phyloP scores from a whole-genome alignment of 2,329 filamentous ascomycete species.

The Penicillium sp. region DNA sequence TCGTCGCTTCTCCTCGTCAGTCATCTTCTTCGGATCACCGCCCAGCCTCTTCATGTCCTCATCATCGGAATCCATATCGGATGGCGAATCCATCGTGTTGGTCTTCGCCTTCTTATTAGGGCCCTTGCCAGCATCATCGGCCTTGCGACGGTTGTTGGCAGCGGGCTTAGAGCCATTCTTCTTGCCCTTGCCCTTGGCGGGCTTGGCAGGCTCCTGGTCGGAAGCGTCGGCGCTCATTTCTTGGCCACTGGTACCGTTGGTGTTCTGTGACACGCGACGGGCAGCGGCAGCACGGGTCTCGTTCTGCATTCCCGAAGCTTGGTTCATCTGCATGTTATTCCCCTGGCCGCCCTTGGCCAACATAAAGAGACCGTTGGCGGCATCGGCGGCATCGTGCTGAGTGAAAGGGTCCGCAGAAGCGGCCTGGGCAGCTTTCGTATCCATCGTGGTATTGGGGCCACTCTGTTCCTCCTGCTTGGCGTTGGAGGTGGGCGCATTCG shows the following conservation, averaged over 20 bases:
- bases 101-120: conserved; percentile 73
- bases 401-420: conserved; percentile 67
- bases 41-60: conserved; percentile 54
- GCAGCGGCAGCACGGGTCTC: conserved; percentile 45
- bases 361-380: conserved; percentile 90
- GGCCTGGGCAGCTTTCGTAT: conserved; percentile 43
- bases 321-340: conserved; percentile 54
- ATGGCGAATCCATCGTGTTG: conserved; percentile 41
- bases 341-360: conserved; percentile 66
- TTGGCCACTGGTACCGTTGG: conserved; percentile 57
- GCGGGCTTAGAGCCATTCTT: conserved; percentile 56
- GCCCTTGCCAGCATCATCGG: conserved; percentile 68
- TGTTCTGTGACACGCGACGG: conserved; percentile 42
- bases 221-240: conserved; percentile 69
- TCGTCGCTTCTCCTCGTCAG: conserved; percentile 96
- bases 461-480: conserved; percentile 39
- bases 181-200: conserved; percentile 68
- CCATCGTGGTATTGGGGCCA: conserved; percentile 43
- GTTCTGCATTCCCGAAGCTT: conserved; percentile 26
- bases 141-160: conserved; percentile 72
- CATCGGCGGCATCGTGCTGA: conserved; percentile 86
- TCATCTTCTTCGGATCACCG: conserved; percentile 74
- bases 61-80: conserved; percentile 52
- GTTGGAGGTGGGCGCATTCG: conserved; percentile 44
- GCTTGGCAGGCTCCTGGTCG: conserved; percentile 67